A percentile compares a stretch with the other conserved stretches of the same genome.
phyloP scores from a whole-genome alignment of 352 stramenopile species.

The Globisporangium middletonii region DNA sequence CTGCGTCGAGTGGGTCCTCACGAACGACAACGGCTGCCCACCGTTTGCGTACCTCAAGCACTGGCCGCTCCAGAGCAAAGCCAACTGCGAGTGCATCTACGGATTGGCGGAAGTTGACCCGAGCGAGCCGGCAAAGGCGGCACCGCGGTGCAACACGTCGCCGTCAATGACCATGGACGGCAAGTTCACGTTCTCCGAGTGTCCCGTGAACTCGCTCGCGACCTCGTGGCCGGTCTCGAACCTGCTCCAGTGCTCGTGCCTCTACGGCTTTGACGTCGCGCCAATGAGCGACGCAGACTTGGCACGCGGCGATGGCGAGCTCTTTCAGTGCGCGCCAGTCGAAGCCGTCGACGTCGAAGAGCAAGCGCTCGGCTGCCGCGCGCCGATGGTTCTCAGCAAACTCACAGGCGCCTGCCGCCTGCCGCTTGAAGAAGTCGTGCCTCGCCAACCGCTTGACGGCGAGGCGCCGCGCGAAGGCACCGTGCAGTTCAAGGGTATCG shows the following conservation, averaged over 20 bases:
- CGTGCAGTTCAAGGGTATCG: conserved; percentile 69
- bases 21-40: conserved; percentile 62
- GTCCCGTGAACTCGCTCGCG: conserved; percentile 38
- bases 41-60: conserved; percentile 50
- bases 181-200: conserved; percentile 30
- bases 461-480: conserved; percentile 13
- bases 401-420: conserved; percentile 58
- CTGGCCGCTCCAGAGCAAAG: conserved; percentile 71
- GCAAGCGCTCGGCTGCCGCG: conserved; percentile 28
- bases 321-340: conserved; percentile 31
- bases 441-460: background rate
- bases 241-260: conserved; percentile 36
- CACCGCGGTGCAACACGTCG: conserved; percentile 22
- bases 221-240: conserved; percentile 39
- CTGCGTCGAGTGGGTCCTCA: conserved; percentile 64
- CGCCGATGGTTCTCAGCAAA: conserved; percentile 34
- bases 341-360: conserved; percentile 27
- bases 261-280: conserved; percentile 37
- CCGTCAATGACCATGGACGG: conserved; percentile 12
- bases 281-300: conserved; percentile 22
- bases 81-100: conserved; percentile 72
- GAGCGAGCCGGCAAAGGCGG: conserved; percentile 8
- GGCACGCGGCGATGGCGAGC: conserved; percentile 22
- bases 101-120: conserved; percentile 24
- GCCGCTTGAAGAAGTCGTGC: conserved; percentile 49